Percentiles rank a stretch among this genome's conserved stretches.
Conservation (phyloP, 1,139 yeast species). For the Scheffersomyces stambukii region DNA sequence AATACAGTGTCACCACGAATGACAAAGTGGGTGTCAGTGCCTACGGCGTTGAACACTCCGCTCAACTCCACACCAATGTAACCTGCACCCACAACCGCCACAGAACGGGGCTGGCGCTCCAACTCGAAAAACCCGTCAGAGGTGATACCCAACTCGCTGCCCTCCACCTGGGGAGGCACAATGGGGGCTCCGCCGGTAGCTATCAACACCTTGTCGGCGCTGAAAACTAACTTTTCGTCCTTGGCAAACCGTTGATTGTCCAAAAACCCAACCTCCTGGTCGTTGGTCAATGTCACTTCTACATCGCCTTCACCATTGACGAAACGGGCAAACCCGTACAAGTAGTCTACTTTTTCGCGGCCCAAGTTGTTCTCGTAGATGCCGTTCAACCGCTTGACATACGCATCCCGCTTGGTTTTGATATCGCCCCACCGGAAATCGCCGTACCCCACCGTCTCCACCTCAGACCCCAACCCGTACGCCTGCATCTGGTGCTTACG, state of each 20-base stretch:
- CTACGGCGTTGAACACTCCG: conserved; percentile 87
- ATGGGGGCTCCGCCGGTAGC: conserved; percentile 93
- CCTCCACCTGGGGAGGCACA: conserved; percentile 66
- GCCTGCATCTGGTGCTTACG: conserved; percentile 69
- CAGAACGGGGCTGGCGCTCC: conserved; percentile 79
- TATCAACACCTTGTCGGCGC: conserved; percentile 79
- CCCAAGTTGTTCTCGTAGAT: conserved; percentile 83
- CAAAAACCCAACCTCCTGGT: conserved; percentile 37
- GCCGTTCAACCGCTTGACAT: conserved; percentile 80
- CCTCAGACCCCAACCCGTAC: conserved; percentile 63
- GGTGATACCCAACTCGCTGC: conserved; percentile 78
- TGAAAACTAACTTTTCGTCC: conserved; percentile 54
- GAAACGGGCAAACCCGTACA: conserved; percentile 87
- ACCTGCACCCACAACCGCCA: conserved; percentile 96
- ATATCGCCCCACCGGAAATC: conserved; percentile 77
- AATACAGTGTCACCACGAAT: conserved; percentile 89
- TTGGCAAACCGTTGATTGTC: conserved; percentile 25
- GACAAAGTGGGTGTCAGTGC: conserved; percentile 81
- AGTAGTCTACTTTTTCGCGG: conserved; percentile 83
- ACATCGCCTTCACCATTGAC: conserved; percentile 61
- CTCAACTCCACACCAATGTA: conserved; percentile 95
- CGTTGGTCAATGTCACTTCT: conserved; percentile 57
- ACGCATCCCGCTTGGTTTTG: conserved; percentile 89
- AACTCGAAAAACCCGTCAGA: conserved; percentile 91
- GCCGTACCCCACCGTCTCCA: conserved; percentile 46